Percentiles rank a stretch among this genome's conserved stretches.
phyloP scores from a whole-genome alignment of 2,329 filamentous ascomycete genomes.

The Cadophora sp. region DNA sequence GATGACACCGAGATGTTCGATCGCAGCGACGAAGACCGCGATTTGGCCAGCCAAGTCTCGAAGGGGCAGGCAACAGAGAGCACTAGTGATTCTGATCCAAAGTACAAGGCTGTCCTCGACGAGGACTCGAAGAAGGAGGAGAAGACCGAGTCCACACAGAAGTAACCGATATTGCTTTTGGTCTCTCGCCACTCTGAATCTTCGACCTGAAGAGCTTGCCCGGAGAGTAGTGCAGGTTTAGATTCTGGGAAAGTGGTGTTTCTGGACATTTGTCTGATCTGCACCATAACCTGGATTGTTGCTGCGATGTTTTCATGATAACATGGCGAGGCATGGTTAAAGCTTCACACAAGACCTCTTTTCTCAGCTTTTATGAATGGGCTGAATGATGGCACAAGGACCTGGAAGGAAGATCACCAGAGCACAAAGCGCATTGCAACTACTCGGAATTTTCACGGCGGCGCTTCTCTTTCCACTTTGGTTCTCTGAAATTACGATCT shows the following conservation, averaged over 20 bases:
- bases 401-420: slow-evolving; percentile 21
- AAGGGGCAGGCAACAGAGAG: slow-evolving; percentile 55
- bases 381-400: slow-evolving; percentile 16
- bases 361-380: slow-evolving; percentile 23
- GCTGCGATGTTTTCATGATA: slow-evolving; percentile 32
- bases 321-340: slow-evolving; percentile 28
- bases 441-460: slow-evolving; percentile 5
- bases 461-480: slow-evolving; percentile 29
- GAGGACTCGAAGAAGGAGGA: slow-evolving; percentile 28
- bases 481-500: slow-evolving; percentile 41
- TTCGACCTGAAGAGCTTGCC: slow-evolving; percentile 2
- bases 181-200: slow-evolving; percentile 11
- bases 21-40: slow-evolving; percentile 83
- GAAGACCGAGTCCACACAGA: slow-evolving; percentile 25
- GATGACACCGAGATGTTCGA: slow-evolving; percentile 95
- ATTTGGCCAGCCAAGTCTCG: slow-evolving; percentile 82
- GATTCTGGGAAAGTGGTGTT: slow-evolving; percentile 26
- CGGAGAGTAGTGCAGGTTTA: slow-evolving; percentile 9
- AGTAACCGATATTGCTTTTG: slow-evolving; percentile 22
- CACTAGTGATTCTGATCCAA: slow-evolving; percentile 27
- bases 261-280: slow-evolving; percentile 36
- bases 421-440: slow-evolving; percentile 26
- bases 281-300: slow-evolving; percentile 35
- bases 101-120: slow-evolving; percentile 34
- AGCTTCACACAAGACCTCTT: slow-evolving; percentile 32